phyloP scores from a whole-genome alignment of 2,329 filamentous ascomycete species.

The Penicillium sumatraense region DNA sequence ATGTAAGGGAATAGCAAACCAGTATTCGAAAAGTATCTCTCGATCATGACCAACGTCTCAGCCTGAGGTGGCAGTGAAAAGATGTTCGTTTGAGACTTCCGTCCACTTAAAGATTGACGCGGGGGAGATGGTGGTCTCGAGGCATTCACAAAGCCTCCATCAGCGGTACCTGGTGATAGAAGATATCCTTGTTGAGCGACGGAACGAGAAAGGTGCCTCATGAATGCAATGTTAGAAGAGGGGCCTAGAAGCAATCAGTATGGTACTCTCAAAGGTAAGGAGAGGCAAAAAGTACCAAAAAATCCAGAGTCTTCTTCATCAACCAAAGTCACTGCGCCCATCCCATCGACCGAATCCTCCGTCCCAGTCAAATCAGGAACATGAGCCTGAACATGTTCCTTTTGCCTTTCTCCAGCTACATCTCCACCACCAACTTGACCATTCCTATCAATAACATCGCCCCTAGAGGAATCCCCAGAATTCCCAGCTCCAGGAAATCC shows the following conservation, averaged over 20 bases:
- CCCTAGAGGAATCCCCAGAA: background rate
- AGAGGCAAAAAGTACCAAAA: slow-evolving; percentile 33
- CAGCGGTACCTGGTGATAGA: slow-evolving; percentile 5
- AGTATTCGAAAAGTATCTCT: slow-evolving; percentile 29
- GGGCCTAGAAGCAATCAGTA: slow-evolving; percentile 15
- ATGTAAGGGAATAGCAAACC: slow-evolving; percentile 37
- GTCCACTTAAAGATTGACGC: background rate
- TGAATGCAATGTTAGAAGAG: slow-evolving; percentile 33
- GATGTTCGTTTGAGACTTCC: slow-evolving; percentile 8
- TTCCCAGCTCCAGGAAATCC: background rate
- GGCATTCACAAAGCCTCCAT: slow-evolving; percentile 26
- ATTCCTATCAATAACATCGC: background rate
- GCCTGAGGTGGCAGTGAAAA: slow-evolving; percentile 19
- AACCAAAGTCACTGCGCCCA: slow-evolving; percentile 41
- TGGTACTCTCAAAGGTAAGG: background rate
- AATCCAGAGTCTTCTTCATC: slow-evolving; percentile 43
- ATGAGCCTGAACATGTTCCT: background rate
- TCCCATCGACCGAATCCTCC: slow-evolving; percentile 40
- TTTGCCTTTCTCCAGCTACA: too few species aligned
- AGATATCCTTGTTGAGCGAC: slow-evolving; percentile 19
- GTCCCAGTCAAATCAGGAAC: slow-evolving; percentile 17
- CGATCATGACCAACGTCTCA: slow-evolving; percentile 22
- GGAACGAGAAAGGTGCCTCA: slow-evolving; percentile 25
- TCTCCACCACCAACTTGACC: too few species aligned
- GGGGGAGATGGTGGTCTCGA: slow-evolving; percentile 20